Conservation (phyloP, 179 eudicot genomes). For the Corrigiola litoralis region DNA sequence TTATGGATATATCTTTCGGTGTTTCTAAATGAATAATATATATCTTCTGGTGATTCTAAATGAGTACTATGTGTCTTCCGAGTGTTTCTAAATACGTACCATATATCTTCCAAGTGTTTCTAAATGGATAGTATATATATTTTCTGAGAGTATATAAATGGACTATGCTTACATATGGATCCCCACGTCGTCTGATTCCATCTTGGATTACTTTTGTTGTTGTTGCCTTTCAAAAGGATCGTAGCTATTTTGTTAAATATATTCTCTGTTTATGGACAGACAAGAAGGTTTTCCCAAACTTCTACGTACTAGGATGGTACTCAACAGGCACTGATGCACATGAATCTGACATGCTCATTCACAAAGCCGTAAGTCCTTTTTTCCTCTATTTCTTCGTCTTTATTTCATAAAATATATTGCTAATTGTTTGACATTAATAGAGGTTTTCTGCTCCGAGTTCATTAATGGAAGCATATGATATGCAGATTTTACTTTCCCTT, state of each 20-base stretch:
- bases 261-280: slow-evolving; percentile 39
- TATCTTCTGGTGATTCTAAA: no score
- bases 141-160: no score
- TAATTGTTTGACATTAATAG: background rate
- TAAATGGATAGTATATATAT: no score
- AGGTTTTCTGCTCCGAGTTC: background rate
- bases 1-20: no score
- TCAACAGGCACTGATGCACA: slow-evolving; percentile 91
- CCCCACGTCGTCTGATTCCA: no score
- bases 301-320: slow-evolving; percentile 93
- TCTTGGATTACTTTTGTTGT: no score
- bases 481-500: no score
- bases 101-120: no score
- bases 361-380: slow-evolving; percentile 70
- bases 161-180: no score
- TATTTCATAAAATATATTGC: background rate
- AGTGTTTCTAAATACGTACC: no score
- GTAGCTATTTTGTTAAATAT: background rate
- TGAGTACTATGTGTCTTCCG: no score
- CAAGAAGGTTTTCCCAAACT: slow-evolving; percentile 91
- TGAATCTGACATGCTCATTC: slow-evolving; percentile 89
- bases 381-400: background rate
- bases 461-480: background rate
- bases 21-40: no score
- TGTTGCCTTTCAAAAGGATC: background rate